Evolutionary conservation across 176 grass and related monocot species (phyloP).

Genomic region (Miscanthus lutarioriparius): DNA sequence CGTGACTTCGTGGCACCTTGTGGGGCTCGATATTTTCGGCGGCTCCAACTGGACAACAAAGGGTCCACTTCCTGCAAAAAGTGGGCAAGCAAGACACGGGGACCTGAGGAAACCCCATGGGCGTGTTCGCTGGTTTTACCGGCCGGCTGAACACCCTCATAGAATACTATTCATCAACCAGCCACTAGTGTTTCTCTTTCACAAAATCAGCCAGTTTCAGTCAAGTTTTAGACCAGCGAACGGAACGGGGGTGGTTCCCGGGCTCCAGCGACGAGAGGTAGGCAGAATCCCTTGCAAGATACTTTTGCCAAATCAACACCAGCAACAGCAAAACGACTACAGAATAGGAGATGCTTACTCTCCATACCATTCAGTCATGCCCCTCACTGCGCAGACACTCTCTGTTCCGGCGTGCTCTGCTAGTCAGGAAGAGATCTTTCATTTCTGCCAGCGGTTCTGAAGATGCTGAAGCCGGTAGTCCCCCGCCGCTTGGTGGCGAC

Average conservation of each 20-base stretch:
- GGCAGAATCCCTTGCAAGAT: slow-evolving; percentile 21
- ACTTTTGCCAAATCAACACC: slow-evolving; percentile 32
- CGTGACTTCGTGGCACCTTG: neutral
- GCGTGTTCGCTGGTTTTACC: no score
- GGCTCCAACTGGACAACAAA: neutral
- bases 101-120: slow-evolving; percentile 23
- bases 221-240: no score
- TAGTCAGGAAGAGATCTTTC: slow-evolving; percentile 36
- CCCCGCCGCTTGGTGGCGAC: slow-evolving; percentile 50
- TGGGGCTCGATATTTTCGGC: neutral
- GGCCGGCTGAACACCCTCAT: no score
- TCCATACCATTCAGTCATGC: slow-evolving; percentile 55
- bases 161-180: no score
- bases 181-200: no score
- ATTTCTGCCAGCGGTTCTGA: slow-evolving; percentile 42
- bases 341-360: slow-evolving; percentile 66
- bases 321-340: slow-evolving; percentile 24
- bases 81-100: slow-evolving; percentile 39
- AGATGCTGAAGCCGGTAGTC: slow-evolving; percentile 41
- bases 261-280: slow-evolving; percentile 38
- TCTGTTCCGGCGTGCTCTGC: slow-evolving; percentile 6
- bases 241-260: no score
- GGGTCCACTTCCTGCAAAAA: slow-evolving; percentile 3
- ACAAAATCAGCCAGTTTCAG: no score
- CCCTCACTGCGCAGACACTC: slow-evolving; percentile 44